Base-by-base conservation (phyloP, 768 basidiomycete species). In the Lactarius sanguifluus region DNA sequence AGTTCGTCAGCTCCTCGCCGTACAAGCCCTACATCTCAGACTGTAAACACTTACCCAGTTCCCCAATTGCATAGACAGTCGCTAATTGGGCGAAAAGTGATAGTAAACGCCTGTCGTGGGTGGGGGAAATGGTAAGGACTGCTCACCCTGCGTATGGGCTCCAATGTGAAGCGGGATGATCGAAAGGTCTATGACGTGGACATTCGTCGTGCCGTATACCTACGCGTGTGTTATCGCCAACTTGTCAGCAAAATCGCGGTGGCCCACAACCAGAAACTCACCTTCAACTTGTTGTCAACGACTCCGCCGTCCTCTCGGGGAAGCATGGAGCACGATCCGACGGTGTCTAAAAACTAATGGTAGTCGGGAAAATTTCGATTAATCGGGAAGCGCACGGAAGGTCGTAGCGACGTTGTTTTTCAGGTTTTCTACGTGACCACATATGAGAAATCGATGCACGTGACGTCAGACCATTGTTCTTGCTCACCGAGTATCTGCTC, bases 191-290 rank as follows among this genome's bases (percentile, higher is more conserved):
- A 74, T 73, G 23, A 77, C 73, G 6, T 76, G 67, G 5, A 76
- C n/a, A 62, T 76, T 76, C 57, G 57, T 62, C 20, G 75, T 75
- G 2, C 71, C 74, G 59, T 76, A 76, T 23, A 76, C 75, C 67
- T 70, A 36, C 3, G 28, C 8, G 25, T 25, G 50, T 23, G 50
- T 52, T 25, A 25, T 52, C 13, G 25, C 2, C 20, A 4, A 13
- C 4, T 6, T 18, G 41, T 59, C 25, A 15, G 43, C 43, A 15
- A 28, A 59, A 28, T 40, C n/a, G 20, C 10, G 28, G n/a, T 38
- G 47, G 2, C 7, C 28, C 12, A 52, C n/a, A 12, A 7, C 28
- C 32, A 32, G 32, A 15, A 40, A 57, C 61, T 32, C 28, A 16
- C 69, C 64, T 69, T 70, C 40, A 68, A 25, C 34, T 64, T 70